These are phyloP conservation scores for Solanum neorickii DNA, from an alignment of 257 asterid species.

Conservation along the genomic window DNA sequence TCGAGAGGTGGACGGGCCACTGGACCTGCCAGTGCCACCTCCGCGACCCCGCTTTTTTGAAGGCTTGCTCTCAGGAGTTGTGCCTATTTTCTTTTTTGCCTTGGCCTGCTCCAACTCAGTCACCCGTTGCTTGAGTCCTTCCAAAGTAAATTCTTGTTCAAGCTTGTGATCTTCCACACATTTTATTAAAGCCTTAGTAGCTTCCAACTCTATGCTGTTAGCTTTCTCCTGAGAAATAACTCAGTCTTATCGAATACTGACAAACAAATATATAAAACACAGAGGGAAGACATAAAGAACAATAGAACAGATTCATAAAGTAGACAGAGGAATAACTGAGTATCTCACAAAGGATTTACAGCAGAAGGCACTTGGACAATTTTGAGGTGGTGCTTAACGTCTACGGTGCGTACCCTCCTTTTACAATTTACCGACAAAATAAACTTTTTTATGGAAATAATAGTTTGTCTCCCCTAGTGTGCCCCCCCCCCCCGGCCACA, in stretches of 20 bases:
- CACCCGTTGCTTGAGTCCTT: conserved; percentile 1
- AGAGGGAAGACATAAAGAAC: background rate
- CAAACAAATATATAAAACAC: background rate
- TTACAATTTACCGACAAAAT: background rate
- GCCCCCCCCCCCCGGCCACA: no score
- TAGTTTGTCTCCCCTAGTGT: background rate
- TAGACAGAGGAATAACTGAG: background rate
- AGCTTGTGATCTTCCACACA: conserved; percentile 16
- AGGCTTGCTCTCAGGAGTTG: background rate
- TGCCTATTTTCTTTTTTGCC: conserved; percentile 1
- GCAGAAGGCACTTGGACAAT: background rate
- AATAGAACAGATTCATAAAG: background rate
- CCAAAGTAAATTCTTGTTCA: conserved; percentile 4
- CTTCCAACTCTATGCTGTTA: conserved; percentile 7
- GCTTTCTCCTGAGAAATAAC: conserved; percentile 8
- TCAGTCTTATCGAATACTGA: background rate
- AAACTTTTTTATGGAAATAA: background rate
- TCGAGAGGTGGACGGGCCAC: background rate
- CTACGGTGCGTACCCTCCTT: background rate
- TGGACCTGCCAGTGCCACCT: background rate
- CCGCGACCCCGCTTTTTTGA: conserved; percentile 4
- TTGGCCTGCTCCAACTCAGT: conserved; percentile 9
- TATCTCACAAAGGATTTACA: background rate
- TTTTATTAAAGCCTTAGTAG: conserved; percentile 8
- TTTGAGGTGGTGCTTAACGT: background rate